Evolutionary conservation across 768 basidiomycete species (phyloP).

Genomic region (Ephemerocybe angulata): DNA sequence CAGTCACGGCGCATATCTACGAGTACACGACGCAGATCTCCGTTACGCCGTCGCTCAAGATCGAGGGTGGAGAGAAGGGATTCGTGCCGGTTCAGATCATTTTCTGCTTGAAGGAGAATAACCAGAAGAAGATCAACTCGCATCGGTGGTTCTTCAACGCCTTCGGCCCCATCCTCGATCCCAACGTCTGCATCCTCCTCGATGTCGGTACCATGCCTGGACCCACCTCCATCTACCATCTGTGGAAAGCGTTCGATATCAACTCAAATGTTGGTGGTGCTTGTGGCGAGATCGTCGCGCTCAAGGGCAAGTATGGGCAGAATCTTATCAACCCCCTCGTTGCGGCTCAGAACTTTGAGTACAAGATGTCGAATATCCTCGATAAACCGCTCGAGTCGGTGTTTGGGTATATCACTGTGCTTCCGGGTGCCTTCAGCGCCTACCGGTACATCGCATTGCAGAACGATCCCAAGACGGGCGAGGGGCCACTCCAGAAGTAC

Average conservation of each 20-base stretch:
- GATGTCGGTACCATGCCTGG: slow-evolving; percentile 84
- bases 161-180: slow-evolving; percentile 75
- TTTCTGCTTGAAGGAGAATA: slow-evolving; percentile 90
- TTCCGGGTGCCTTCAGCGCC: slow-evolving; percentile 91
- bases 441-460: slow-evolving; percentile 89
- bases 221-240: slow-evolving; percentile 83
- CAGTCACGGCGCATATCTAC: slow-evolving; percentile 87
- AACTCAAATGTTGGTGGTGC: slow-evolving; percentile 90
- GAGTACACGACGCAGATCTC: slow-evolving; percentile 93
- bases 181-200: slow-evolving; percentile 89
- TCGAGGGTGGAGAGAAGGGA: slow-evolving; percentile 74
- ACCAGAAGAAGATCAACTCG: slow-evolving; percentile 95
- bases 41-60: slow-evolving; percentile 76
- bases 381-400: slow-evolving; percentile 89
- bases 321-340: slow-evolving; percentile 77
- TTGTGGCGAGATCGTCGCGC: slow-evolving; percentile 92
- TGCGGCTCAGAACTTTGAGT: slow-evolving; percentile 43
- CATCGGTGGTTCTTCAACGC: slow-evolving; percentile 96
- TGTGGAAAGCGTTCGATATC: slow-evolving; percentile 94
- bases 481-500: slow-evolving; percentile 92
- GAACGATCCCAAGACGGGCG: slow-evolving; percentile 68
- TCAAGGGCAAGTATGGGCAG: slow-evolving; percentile 79
- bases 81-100: slow-evolving; percentile 88
- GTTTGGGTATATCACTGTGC: slow-evolving; percentile 92
- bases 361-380: slow-evolving; percentile 91